These are phyloP conservation scores for Daldinia sp. DNA, from an alignment of 2,329 filamentous ascomycete genomes.

Conservation along the genomic window DNA sequence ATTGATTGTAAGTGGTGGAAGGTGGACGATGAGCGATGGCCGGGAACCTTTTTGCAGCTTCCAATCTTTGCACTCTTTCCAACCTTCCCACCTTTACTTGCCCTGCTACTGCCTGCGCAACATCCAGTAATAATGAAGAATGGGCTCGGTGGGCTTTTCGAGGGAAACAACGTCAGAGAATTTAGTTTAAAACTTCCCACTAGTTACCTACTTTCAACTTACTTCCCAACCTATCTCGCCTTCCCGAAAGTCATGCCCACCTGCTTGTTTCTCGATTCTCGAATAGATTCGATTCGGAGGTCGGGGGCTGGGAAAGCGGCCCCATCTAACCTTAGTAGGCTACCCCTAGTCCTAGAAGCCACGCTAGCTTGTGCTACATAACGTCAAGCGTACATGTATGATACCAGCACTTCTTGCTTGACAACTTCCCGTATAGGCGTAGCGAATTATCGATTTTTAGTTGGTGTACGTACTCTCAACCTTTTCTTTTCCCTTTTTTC, in stretches of 20 bases:
- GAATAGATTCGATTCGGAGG: slow-evolving; percentile 18
- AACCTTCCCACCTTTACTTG: slow-evolving; percentile 14
- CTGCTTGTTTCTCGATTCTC: slow-evolving; percentile 9
- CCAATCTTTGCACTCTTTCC: slow-evolving; percentile 13
- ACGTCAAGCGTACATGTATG: slow-evolving; percentile 30
- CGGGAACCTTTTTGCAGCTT: slow-evolving; percentile 18
- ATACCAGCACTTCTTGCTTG: slow-evolving; percentile 17
- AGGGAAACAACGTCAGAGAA: slow-evolving; percentile 41
- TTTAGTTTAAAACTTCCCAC: slow-evolving; percentile 5
- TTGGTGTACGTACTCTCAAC: neutral
- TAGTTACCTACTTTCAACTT: neutral
- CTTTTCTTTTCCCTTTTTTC: neutral
- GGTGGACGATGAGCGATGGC: slow-evolving; percentile 12
- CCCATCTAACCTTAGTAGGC: slow-evolving; percentile 30
- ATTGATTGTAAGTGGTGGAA: slow-evolving; percentile 9
- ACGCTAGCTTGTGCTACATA: slow-evolving; percentile 28
- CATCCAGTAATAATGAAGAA: neutral
- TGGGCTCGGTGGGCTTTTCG: slow-evolving; percentile 29
- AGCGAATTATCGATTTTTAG: slow-evolving; percentile 13
- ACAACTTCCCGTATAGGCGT: slow-evolving; percentile 36
- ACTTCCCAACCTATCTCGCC: neutral
- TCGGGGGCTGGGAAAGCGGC: slow-evolving; percentile 38
- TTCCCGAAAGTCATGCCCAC: neutral
- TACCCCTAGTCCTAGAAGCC: slow-evolving; percentile 21
- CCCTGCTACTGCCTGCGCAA: neutral